These are phyloP conservation scores for Kazachstania taianensis DNA, from an alignment of 805 yeast genomes.

Conservation along the genomic window DNA sequence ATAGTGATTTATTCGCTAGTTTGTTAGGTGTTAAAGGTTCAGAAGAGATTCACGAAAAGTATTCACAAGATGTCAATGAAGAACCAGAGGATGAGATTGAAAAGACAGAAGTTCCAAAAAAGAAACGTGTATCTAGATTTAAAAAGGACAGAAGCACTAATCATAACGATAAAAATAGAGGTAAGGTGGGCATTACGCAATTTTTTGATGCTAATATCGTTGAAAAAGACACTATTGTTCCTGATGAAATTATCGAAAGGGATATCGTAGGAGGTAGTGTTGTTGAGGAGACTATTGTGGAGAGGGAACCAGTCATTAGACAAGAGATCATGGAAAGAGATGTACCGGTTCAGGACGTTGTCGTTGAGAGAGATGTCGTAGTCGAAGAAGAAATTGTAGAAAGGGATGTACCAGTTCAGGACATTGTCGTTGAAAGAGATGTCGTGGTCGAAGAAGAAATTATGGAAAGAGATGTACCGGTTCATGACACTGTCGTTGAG, in stretches of 20 bases:
- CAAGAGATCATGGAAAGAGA: conserved; percentile 7
- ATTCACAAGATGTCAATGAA: conserved; percentile 3
- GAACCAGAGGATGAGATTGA: neutral
- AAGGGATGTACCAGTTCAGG: too few relatives aligned
- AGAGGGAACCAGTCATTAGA: conserved; percentile 1
- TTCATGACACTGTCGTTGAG: too few relatives aligned
- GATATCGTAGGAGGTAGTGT: neutral
- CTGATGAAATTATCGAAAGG: neutral
- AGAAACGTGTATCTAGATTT: conserved; percentile 24
- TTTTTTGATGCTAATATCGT: too few relatives aligned
- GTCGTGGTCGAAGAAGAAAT: too few relatives aligned
- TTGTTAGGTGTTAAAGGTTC: conserved; percentile 26
- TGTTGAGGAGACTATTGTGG: conserved; percentile 3
- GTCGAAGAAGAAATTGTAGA: conserved; percentile 4
- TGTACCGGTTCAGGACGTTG: too few relatives aligned
- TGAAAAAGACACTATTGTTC: neutral
- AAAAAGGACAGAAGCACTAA: conserved; percentile 16
- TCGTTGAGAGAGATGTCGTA: conserved; percentile 3
- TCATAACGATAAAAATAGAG: too few relatives aligned
- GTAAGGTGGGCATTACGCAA: too few relatives aligned
- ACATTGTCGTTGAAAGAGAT: too few relatives aligned
- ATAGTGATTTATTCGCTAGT: conserved; percentile 25
- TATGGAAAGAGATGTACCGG: too few relatives aligned
- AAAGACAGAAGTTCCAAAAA: conserved; percentile 8
- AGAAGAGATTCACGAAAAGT: conserved; percentile 24